Evolutionary conservation across 2,329 filamentous ascomycete genomes (phyloP).

Genomic region (Sclerotinia subarctica): DNA sequence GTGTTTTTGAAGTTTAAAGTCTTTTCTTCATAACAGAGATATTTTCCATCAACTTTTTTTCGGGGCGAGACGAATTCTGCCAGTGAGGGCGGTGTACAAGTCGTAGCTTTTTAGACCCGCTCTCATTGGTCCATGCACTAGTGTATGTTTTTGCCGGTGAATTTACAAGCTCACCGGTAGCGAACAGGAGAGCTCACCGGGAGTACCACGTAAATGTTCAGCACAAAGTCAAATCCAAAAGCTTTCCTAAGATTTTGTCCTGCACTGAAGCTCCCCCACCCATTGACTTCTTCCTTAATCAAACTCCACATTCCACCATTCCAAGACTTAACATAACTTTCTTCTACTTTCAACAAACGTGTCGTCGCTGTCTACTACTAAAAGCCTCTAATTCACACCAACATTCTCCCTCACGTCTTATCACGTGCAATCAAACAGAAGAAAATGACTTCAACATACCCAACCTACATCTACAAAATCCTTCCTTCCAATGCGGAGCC

Average conservation of each 20-base stretch:
- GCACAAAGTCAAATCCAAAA: neutral
- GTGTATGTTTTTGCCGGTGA: too few relatives aligned
- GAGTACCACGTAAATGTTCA: too few relatives aligned
- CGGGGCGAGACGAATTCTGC: slow-evolving; percentile 14
- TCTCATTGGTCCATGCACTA: slow-evolving; percentile 5
- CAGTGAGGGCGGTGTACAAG: neutral
- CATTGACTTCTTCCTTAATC: neutral
- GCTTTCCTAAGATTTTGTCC: neutral
- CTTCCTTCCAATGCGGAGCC: slow-evolving; percentile 30
- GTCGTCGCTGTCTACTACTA: too few relatives aligned
- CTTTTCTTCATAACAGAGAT: slow-evolving; percentile 1
- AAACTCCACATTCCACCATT: neutral
- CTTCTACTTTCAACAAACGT: too few relatives aligned
- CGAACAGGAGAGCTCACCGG: neutral
- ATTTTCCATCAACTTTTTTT: slow-evolving; percentile 21
- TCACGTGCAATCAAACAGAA: neutral
- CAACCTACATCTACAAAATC: slow-evolving; percentile 38
- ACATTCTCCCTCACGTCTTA: neutral
- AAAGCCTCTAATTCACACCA: neutral
- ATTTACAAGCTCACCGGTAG: neutral
- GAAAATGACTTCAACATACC: slow-evolving; percentile 28
- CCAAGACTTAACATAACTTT: neutral
- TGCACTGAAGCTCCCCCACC: neutral
- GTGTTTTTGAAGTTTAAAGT: slow-evolving; percentile 1
- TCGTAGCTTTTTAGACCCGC: neutral